Evolutionary conservation across 1,139 yeast species (phyloP).

Genomic region (Zygosaccharomyces sapae): DNA sequence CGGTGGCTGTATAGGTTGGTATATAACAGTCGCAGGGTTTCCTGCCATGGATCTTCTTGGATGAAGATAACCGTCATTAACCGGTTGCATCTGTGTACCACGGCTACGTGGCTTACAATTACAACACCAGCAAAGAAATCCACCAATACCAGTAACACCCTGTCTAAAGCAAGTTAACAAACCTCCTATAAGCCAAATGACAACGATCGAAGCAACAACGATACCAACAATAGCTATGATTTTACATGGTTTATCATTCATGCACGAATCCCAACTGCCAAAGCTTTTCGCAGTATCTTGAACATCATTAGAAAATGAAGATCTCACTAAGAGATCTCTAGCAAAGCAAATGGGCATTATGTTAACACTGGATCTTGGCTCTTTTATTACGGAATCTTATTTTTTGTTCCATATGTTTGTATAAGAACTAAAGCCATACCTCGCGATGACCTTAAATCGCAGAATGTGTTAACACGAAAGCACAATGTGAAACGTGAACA

Average conservation of each 20-base stretch:
- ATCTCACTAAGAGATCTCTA: constrained; percentile 17
- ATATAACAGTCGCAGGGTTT: constrained; percentile 27
- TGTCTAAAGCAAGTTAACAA: constrained; percentile 41
- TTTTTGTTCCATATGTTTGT: not conserved
- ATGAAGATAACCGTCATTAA: constrained; percentile 15
- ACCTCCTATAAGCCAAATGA: constrained; percentile 41
- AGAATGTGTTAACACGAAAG: not conserved
- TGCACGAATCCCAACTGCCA: constrained; percentile 71
- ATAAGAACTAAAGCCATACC: constrained; percentile 4
- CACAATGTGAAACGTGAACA: not conserved
- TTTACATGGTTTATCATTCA: constrained; percentile 72
- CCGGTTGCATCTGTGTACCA: constrained; percentile 14
- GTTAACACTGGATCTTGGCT: not conserved
- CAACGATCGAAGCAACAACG: constrained; percentile 46
- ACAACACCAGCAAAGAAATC: constrained; percentile 44
- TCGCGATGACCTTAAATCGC: constrained; percentile 7
- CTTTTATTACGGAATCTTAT: constrained; percentile 1
- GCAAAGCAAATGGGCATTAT: constrained; percentile 13
- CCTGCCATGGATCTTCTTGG: constrained; percentile 11
- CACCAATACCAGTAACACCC: constrained; percentile 40
- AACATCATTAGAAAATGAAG: constrained; percentile 22
- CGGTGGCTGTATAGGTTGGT: constrained; percentile 34
- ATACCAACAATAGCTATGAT: constrained; percentile 75
- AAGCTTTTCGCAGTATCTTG: constrained; percentile 51
- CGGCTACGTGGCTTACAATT: constrained; percentile 20